These are phyloP conservation scores for Paramecium sonneborni DNA, from an alignment of 73 alveolate genomes.

Conservation along the genomic window DNA sequence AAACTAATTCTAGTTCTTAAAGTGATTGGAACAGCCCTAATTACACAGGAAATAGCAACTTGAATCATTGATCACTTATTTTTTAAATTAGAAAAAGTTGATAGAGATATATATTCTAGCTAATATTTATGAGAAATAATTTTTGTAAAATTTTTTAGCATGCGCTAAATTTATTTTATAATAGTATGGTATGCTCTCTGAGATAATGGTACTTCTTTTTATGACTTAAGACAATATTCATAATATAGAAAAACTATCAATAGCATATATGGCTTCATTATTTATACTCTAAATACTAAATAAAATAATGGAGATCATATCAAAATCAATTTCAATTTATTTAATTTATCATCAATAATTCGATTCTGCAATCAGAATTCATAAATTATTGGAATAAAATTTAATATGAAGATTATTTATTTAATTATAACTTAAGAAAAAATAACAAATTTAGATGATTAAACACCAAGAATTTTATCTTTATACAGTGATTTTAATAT, in stretches of 20 bases:
- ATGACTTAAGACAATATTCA: conserved; percentile 61
- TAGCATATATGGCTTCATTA: too few species aligned
- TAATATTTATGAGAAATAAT: conserved; percentile 73
- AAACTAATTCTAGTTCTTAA: conserved; percentile 72
- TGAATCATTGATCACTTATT: conserved; percentile 53
- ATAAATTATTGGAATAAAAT: too few species aligned
- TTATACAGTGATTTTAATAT: too few species aligned
- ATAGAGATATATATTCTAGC: conserved; percentile 75
- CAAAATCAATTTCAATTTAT: too few species aligned
- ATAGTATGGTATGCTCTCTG: conserved; percentile 87
- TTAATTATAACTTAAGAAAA: too few species aligned
- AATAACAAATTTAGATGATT: too few species aligned
- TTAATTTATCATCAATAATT: too few species aligned
- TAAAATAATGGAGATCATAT: conserved; percentile 70
- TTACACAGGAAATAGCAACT: conserved; percentile 65
- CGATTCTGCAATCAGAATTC: too few species aligned
- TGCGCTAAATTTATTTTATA: conserved; percentile 63
- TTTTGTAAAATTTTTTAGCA: conserved; percentile 71
- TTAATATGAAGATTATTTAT: too few species aligned
- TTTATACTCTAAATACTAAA: conserved; percentile 73
- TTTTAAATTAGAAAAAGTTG: conserved; percentile 55
- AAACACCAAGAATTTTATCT: too few species aligned
- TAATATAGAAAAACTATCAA: conserved; percentile 79
- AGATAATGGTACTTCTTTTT: conserved; percentile 71
- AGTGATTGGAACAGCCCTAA: conserved; percentile 64